Evolutionary conservation across 768 basidiomycete species (phyloP), one percentile per base, ranked within the genome.

Genomic region (Mycena maculata): DNA sequence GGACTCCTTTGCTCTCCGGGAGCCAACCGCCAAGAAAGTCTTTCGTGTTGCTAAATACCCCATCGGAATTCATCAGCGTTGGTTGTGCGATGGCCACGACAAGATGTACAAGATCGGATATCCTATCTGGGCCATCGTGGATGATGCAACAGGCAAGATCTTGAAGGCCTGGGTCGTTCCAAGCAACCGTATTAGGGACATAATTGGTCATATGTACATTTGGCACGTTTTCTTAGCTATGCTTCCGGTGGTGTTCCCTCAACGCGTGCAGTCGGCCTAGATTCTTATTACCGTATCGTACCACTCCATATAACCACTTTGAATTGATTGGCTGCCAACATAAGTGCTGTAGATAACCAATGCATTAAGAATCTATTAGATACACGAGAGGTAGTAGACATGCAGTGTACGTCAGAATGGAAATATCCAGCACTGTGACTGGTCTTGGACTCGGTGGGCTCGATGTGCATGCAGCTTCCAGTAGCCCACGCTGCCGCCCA

Each of bases 31-130:
- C 11, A 80, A 80, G 72, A 72, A 68, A 42, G 74, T 79, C 31
- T 27, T 42, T 18, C 74, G 78, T 2, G 56, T 69, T 8, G 49
- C 38, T 11, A 78, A 80, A 52, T 42, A 23, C 25, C 73, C 78
- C 0, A 23, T 82, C 10, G 81, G 82, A 4, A 74, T 78, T 25
- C 74, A 83, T 57, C 72, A 81, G 13, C 69, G 75, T 1, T 84
- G 81, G 82, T 42, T 77, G 2, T 76, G 68, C 0, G 79, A 82
- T 70, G 80, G 82, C 0, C 83, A 84, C 52, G 78, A 82, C 58
- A 84, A 84, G 59, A 73, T 84, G 0, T 70, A 76, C 52, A 65
- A 68, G 12, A 82, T 82, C 33, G 83, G 82, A 0, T 83, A 83
- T 67, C 77, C 79, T 0, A 71, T 83, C 25, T 83, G 75, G 72